phyloP scores from a whole-genome alignment of 2,329 filamentous ascomycete species.

The Penicillium brasilianum region DNA sequence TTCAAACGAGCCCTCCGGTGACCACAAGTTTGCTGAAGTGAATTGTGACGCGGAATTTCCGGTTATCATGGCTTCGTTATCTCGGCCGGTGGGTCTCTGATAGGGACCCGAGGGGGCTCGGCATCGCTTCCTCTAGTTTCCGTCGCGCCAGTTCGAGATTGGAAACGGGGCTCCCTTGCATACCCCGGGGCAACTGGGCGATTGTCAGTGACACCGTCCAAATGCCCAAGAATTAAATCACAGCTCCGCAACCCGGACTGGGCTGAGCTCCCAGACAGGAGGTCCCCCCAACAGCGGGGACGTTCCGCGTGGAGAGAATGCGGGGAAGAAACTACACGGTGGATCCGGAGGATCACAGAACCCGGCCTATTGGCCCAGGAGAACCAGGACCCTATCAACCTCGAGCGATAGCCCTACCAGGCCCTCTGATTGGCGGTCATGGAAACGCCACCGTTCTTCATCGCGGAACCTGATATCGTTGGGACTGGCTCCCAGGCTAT shows the following conservation, averaged over 20 bases:
- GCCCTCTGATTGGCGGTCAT: background rate
- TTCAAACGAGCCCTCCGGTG: too few species aligned
- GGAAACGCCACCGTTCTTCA: background rate
- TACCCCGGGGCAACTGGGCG: background rate
- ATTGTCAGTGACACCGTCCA: background rate
- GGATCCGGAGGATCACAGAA: background rate
- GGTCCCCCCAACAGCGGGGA: background rate
- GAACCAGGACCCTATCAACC: background rate
- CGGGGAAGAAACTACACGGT: conserved; percentile 1
- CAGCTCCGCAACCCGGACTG: background rate
- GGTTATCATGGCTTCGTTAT: background rate
- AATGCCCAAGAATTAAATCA: too few species aligned
- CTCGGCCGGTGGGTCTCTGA: background rate
- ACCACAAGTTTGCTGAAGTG: too few species aligned
- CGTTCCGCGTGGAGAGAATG: background rate
- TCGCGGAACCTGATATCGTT: background rate
- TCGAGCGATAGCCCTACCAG: background rate
- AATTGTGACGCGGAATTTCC: background rate
- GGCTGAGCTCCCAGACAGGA: too few species aligned
- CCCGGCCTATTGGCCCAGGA: too few species aligned
- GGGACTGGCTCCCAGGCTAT: background rate
- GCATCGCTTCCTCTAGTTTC: background rate
- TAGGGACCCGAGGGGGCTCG: background rate
- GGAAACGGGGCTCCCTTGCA: background rate
- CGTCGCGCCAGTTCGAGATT: background rate